Percentiles rank a stretch among this genome's conserved stretches.
phyloP scores from a whole-genome alignment of 306 rosid species.

The Mimosa pudica region DNA sequence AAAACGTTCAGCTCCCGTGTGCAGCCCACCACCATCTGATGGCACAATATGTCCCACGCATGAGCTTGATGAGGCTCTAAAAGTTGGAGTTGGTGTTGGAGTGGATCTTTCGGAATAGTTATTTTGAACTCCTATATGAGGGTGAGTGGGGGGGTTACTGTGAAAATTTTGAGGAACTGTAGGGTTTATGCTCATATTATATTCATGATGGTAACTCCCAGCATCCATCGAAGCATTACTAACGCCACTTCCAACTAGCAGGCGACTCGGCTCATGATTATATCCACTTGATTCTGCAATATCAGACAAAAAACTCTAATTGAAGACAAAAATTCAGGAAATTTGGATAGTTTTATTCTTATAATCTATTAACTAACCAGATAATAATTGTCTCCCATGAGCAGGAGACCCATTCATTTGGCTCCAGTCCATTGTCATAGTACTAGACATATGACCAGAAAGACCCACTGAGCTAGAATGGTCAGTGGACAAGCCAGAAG shows the following conservation, averaged over 20 bases:
- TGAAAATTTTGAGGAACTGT: conserved; percentile 58
- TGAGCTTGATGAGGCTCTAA: conserved; percentile 71
- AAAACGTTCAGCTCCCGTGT: conserved; percentile 60
- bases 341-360: neutral
- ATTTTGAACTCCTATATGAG: conserved; percentile 65
- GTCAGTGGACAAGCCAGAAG: conserved; percentile 52
- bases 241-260: conserved; percentile 59
- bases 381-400: conserved; percentile 50
- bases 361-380: conserved; percentile 49
- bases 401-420: conserved; percentile 60
- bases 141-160: conserved; percentile 46
- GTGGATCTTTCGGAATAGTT: conserved; percentile 66
- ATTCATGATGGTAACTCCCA: conserved; percentile 66
- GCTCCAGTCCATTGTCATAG: conserved; percentile 66
- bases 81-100: conserved; percentile 50
- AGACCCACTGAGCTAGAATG: conserved; percentile 54
- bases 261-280: conserved; percentile 59
- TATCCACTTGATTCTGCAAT: conserved; percentile 59
- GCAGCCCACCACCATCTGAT: conserved; percentile 69
- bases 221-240: conserved; percentile 55
- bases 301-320: conserved; percentile 15
- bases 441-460: conserved; percentile 54
- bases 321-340: conserved; percentile 20
- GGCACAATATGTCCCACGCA: conserved; percentile 59
- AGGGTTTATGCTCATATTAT: conserved; percentile 50